Evolutionary conservation across 1,284 basidiomycete genomes (phyloP), one percentile per base, ranked within the genome.

Genomic region (Cerrena zonata): DNA sequence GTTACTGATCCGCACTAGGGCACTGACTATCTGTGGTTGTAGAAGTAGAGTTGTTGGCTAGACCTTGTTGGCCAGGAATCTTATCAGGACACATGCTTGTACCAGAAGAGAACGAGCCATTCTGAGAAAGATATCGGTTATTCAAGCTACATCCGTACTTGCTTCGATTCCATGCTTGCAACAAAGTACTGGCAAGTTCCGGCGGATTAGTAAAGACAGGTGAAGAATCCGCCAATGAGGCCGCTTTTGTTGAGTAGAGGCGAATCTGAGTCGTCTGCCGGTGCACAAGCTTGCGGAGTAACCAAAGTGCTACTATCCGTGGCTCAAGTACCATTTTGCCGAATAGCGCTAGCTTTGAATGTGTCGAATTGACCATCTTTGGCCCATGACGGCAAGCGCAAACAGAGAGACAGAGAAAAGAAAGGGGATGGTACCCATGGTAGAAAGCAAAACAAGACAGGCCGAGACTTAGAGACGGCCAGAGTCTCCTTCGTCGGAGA

Each of bases 401-500:
- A n/a, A n/a, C n/a, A n/a, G n/a, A n/a, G n/a, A n/a, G n/a, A n/a
- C n/a, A n/a, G n/a, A n/a, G n/a, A n/a, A n/a, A n/a, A n/a, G n/a
- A n/a, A n/a, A n/a, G n/a, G n/a, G n/a, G n/a, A n/a, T n/a, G n/a
- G n/a, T n/a, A n/a, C n/a, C n/a, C n/a, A n/a, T n/a, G n/a, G n/a
- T n/a, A n/a, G n/a, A n/a, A n/a, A n/a, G n/a, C n/a, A n/a, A n/a
- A n/a, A n/a, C n/a, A n/a, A n/a, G n/a, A n/a, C n/a, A n/a, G n/a
- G n/a, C n/a, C n/a, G n/a, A n/a, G n/a, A n/a, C n/a, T n/a, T n/a
- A n/a, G n/a, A n/a, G n/a, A n/a, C n/a, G n/a, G 19, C 66, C 24
- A 22, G 43, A 45, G 47, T 63, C 63, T 2, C 25, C 49, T 38
- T 53, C 48, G 36, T 64, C 57, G 44, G 69, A 63, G 53, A 55